phyloP scores from a whole-genome alignment of 2,329 filamentous ascomycete genomes.

The Tolypocladium pustulatum region DNA sequence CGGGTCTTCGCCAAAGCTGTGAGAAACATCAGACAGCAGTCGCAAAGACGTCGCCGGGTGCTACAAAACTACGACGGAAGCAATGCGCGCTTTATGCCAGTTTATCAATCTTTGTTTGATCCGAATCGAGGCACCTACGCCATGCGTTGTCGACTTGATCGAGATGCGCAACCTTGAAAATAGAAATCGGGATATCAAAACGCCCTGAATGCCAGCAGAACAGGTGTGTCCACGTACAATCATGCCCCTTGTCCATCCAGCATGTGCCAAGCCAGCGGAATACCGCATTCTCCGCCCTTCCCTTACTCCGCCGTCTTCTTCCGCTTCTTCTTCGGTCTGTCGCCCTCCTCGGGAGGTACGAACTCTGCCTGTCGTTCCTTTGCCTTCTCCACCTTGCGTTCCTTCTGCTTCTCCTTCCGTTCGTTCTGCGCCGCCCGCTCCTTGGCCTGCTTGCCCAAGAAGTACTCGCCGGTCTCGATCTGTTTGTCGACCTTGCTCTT shows the following conservation, averaged over 20 bases:
- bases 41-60: neutral
- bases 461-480: slow-evolving; percentile 97
- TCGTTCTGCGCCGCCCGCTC: slow-evolving; percentile 72
- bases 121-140: neutral
- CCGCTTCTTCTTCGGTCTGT: slow-evolving; percentile 52
- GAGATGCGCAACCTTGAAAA: slow-evolving; percentile 1
- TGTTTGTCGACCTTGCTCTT: slow-evolving; percentile 98
- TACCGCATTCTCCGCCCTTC: neutral
- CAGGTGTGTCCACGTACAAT: neutral
- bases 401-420: slow-evolving; percentile 71
- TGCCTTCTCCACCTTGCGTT: slow-evolving; percentile 81
- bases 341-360: slow-evolving; percentile 71
- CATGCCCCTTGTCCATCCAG: neutral
- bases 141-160: neutral
- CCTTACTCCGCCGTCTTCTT: slow-evolving; percentile 34
- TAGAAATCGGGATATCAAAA: slow-evolving; percentile 7
- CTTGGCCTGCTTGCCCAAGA: slow-evolving; percentile 86
- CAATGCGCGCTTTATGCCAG: neutral
- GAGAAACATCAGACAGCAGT: slow-evolving; percentile 2
- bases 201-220: slow-evolving; percentile 3
- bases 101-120: neutral
- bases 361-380: slow-evolving; percentile 79
- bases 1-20: slow-evolving; percentile 28
- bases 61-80: neutral
- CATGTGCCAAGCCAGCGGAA: neutral